Conservation (phyloP, 129 eudicot genomes). For the Kitagawia praeruptora region DNA sequence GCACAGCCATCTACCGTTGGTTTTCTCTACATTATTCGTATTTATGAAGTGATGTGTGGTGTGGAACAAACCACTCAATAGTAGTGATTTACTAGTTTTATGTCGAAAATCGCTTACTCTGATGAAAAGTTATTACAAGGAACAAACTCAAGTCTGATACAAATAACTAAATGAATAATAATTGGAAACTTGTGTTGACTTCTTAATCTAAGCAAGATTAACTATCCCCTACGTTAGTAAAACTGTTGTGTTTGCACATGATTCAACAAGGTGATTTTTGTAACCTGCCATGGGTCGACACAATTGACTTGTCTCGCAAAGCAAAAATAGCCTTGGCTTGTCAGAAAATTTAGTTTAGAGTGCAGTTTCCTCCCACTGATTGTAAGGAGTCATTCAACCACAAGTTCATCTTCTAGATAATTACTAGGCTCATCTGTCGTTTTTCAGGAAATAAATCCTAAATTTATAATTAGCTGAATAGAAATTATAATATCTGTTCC, state of each 20-base stretch:
- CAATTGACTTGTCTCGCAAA: neutral
- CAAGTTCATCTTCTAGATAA: neutral
- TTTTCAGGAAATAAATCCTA: neutral
- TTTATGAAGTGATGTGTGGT: no score
- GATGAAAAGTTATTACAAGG: neutral
- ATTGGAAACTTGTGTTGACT: no score
- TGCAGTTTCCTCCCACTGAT: neutral
- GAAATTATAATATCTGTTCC: neutral
- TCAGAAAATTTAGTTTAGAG: neutral
- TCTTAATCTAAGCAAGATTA: no score
- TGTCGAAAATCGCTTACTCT: neutral
- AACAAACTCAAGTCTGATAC: no score
- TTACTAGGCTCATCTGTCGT: neutral
- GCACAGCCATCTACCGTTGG: neutral
- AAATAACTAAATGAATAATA: no score
- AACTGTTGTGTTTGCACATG: no score
- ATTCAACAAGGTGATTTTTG: neutral
- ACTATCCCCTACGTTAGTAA: no score
- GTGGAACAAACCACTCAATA: no score
- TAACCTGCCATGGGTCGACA: no score
- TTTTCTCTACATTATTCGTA: no score
- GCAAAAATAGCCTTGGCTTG: neutral
- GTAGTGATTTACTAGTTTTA: neutral
- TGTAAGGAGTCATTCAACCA: neutral
- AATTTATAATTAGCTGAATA: neutral